Evolutionary conservation across 805 yeast genomes (phyloP).

Genomic region (Candida wancherniae): DNA sequence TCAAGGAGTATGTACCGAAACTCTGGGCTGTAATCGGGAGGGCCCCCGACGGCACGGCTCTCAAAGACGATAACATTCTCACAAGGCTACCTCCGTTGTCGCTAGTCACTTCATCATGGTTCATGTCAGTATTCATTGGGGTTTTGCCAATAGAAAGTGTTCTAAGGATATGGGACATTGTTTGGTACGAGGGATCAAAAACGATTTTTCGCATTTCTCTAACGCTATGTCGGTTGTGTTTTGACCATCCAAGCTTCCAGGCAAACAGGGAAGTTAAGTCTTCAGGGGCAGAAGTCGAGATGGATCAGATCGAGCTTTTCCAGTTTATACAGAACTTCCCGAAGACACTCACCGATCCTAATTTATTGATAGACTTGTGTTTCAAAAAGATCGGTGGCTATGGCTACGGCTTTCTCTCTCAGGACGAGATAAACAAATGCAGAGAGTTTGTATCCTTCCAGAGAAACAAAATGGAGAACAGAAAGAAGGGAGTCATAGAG

Average conservation of each 20-base stretch:
- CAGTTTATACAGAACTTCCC: slow-evolving; percentile 86
- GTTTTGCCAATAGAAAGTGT: slow-evolving; percentile 84
- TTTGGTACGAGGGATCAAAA: slow-evolving; percentile 89
- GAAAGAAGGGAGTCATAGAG: slow-evolving; percentile 23
- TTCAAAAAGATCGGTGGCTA: slow-evolving; percentile 66
- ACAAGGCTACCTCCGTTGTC: slow-evolving; percentile 84
- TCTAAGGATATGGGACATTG: slow-evolving; percentile 88
- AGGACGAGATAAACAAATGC: slow-evolving; percentile 75
- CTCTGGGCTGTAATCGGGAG: slow-evolving; percentile 59
- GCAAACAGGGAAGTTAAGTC: slow-evolving; percentile 11
- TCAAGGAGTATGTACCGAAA: slow-evolving; percentile 77
- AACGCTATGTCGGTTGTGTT: slow-evolving; percentile 67
- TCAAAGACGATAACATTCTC: slow-evolving; percentile 49
- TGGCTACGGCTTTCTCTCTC: slow-evolving; percentile 67
- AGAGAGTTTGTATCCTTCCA: slow-evolving; percentile 71
- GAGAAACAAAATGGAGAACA: slow-evolving; percentile 37
- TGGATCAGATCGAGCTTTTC: slow-evolving; percentile 52
- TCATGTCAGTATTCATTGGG: slow-evolving; percentile 94
- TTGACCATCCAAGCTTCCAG: slow-evolving; percentile 56
- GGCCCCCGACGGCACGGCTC: slow-evolving; percentile 35
- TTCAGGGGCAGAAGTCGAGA: slow-evolving; percentile 23
- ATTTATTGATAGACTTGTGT: slow-evolving; percentile 63
- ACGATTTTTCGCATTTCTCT: slow-evolving; percentile 78
- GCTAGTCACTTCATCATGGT: slow-evolving; percentile 94
- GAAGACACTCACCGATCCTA: slow-evolving; percentile 63